Evolutionary conservation across 2,329 filamentous ascomycete species (phyloP).

Genomic region (Pseudocercospora fijiensis): DNA sequence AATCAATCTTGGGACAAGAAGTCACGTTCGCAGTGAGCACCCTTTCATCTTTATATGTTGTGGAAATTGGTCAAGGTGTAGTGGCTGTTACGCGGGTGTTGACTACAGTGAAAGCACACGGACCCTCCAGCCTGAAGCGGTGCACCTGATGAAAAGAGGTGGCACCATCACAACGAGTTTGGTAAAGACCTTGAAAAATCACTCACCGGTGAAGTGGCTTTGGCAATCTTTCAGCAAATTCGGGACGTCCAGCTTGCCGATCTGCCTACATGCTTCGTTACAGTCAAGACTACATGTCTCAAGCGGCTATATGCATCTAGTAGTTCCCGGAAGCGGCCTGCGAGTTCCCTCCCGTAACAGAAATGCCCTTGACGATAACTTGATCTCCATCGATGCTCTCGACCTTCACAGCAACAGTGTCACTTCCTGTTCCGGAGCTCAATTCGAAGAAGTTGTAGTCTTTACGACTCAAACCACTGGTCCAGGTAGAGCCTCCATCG

Average conservation of each 20-base stretch:
- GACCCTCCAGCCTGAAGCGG: no score
- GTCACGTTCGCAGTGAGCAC: no score
- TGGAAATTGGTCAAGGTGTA: no score
- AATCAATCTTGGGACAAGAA: no score
- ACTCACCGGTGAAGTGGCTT: no score
- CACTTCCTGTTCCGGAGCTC: constrained; percentile 55
- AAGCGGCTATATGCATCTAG: constrained; percentile 3
- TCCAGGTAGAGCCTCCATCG: constrained; percentile 25
- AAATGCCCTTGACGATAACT: constrained; percentile 54
- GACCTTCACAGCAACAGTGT: constrained; percentile 56
- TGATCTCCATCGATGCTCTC: constrained; percentile 54
- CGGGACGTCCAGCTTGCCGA: not conserved
- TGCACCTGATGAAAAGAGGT: no score
- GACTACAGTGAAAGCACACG: no score
- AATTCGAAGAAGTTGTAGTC: constrained; percentile 60
- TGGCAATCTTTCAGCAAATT: no score
- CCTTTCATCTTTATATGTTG: no score
- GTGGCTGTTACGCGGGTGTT: no score
- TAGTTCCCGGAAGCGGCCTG: constrained; percentile 40
- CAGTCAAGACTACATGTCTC: not conserved
- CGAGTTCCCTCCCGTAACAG: constrained; percentile 39
- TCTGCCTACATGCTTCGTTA: not conserved
- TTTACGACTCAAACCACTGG: constrained; percentile 20
- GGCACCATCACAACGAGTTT: no score
- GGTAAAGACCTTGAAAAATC: no score